Evolutionary conservation across 2,329 filamentous ascomycete genomes (phyloP).

Genomic region (Neonectria magnoliae): DNA sequence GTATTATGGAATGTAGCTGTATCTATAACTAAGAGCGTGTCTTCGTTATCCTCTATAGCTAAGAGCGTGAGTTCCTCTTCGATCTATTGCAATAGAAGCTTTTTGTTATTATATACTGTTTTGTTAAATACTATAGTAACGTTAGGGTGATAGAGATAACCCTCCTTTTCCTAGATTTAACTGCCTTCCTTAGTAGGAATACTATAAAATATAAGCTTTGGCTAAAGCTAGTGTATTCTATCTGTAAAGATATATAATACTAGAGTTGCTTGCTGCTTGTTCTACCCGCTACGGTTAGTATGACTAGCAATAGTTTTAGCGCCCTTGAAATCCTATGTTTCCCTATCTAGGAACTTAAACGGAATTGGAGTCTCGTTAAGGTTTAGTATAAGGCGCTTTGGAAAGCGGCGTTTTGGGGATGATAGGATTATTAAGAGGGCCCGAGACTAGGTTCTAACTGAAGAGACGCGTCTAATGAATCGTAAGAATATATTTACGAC

Average conservation of each 20-base stretch:
- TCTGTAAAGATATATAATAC: constrained; percentile 2
- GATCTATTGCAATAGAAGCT: constrained; percentile 3
- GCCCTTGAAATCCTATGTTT: neutral
- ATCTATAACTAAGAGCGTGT: neutral
- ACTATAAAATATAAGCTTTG: neutral
- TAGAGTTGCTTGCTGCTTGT: neutral
- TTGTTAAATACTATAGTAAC: constrained; percentile 1
- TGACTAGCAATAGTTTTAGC: neutral
- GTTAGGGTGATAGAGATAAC: constrained; percentile 1
- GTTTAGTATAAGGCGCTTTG: neutral
- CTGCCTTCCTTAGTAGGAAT: neutral
- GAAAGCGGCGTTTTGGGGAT: neutral
- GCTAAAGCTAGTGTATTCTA: neutral
- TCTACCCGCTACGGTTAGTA: neutral
- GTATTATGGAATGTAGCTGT: neutral
- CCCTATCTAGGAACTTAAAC: neutral
- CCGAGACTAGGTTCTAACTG: neutral
- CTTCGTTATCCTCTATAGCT: neutral
- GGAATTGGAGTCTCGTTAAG: neutral
- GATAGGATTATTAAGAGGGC: neutral
- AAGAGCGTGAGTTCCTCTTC: neutral
- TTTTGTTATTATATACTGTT: constrained; percentile 8
- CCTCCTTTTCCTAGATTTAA: neutral
- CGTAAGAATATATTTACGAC: neutral
- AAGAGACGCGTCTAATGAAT: neutral